Evolutionary conservation across 164 flowering plant species (phyloP), one percentile per base, ranked within the genome.

Genomic region (Kalanchoe fedtschenkoi): DNA sequence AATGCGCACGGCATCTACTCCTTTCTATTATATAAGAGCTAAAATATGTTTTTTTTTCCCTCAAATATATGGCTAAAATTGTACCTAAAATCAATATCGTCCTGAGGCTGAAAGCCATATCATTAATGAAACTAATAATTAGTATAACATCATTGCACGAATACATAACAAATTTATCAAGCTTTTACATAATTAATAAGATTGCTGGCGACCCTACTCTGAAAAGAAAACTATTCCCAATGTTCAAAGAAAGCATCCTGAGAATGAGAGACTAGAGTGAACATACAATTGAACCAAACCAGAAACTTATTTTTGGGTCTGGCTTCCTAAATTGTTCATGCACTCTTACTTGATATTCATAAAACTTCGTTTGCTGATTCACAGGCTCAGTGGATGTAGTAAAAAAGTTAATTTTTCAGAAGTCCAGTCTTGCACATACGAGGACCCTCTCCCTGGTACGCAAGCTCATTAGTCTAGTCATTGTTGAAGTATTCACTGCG

Each of bases 371-470:
- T 33, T 66, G 41, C 11, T 58, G 1, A 44, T 21, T 29, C 68
- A 72, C 81, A 89, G 95, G 75, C 51, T 74, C 4, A 80, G 72
- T 8, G 81, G 75, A 60, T 66, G 80, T 16, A 71, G 63, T 21
- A 38, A 66, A 34, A 38, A 62, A 43, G 26, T 46, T 6, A 72
- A 65, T 60, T 84, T 74, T 41, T 61, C 72, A 41, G 85, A 80
- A 67, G 63, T 71, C 32, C 74, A 68, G 41, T 60, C 69, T 0
- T 65, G 71, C 47, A 56, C 22, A 46, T 41, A 65, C 58, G 81
- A 78, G n/a, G 83, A 75, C 21, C 47, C 81, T 64, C 76, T 78
- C 42, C 81, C 84, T 55, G 89, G 89, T 85, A 75, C 22, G 64
- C 28, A n/a, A 63, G 46, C 34, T 54, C 8, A 43, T 30, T 17